Evolutionary conservation across 139 green algal genomes (phyloP), one percentile per base, ranked within the genome.

Genomic region (Diplosphaera chodatii): DNA sequence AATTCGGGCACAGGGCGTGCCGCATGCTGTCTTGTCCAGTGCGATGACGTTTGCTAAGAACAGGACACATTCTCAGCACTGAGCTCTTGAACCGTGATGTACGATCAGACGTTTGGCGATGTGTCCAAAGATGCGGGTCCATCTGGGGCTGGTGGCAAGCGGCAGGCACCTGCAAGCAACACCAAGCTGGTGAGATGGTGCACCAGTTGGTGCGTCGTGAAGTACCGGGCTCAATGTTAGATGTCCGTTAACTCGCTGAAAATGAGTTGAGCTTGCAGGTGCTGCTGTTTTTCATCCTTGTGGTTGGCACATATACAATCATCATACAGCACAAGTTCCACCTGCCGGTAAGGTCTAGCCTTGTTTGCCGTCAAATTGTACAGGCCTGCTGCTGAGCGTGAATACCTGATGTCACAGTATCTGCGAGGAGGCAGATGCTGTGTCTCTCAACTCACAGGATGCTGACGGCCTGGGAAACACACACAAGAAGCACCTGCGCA

Each of bases 291-390:
- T 69, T 68, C 69, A 74, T 68, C 10, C 32, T 74, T 4, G 34
- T 74, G 1, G 67, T 74, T 62, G 69, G 69, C 32, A 62, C 25
- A 15, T 68, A 63, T 34, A 75, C 63, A 21, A 64, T 69, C 16
- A 55, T 75, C 28, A 32, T 75, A 8, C 70, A 75, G 63, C 69
- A 74, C 31, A 68, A 31, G 56, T 63, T 74, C 56, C 55, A 64
- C 30, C 32, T 74, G 25, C 69, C 69, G 23, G 69, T 74, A 27
- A 56, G 70, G 37, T 18, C 8, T 5, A 40, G 63, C 34, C 5
- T 68, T n/a, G n/a, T n/a, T n/a, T n/a, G n/a, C n/a, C n/a, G n/a
- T n/a, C n/a, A n/a, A n/a, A n/a, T 48, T 48, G 37, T 48, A 8
- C 37, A 48, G 8, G 10, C 37, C 37, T 21, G 13, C 13, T 48